These are phyloP conservation scores for Hibiscus syriacus DNA, from an alignment of 345 rosid genomes.

Conservation along the genomic window DNA sequence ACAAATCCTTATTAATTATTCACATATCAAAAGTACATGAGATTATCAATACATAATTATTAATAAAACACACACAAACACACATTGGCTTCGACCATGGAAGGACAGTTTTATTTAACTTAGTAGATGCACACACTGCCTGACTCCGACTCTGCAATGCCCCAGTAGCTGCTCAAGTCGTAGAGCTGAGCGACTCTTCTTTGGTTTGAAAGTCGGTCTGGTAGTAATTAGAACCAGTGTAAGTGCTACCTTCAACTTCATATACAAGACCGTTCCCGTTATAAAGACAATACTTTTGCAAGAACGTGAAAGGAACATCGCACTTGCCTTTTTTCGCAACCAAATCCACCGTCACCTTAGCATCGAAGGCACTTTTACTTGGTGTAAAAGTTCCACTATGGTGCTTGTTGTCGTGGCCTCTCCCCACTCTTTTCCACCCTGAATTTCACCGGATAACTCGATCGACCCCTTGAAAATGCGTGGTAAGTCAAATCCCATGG, in stretches of 20 bases:
- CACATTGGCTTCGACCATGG: not conserved
- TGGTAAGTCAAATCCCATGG: not conserved
- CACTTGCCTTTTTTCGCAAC: not conserved
- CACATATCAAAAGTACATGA: not conserved
- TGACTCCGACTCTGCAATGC: not conserved
- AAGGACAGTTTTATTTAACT: not conserved
- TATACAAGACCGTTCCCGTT: not conserved
- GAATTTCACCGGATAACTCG: not conserved
- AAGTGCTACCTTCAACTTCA: not conserved
- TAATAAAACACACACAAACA: not conserved
- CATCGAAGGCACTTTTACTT: not conserved
- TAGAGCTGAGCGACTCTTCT: not conserved
- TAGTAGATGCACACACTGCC: not conserved
- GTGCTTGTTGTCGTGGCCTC: not conserved
- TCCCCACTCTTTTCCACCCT: not conserved
- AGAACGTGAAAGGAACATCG: not conserved
- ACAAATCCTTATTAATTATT: not conserved
- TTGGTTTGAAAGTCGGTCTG: not conserved
- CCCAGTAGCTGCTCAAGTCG: not conserved
- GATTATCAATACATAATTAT: not conserved
- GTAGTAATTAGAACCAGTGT: not conserved
- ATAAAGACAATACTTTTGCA: not conserved
- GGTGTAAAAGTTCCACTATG: not conserved
- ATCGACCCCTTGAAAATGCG: not conserved
- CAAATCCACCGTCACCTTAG: not conserved